These are phyloP conservation scores for Dunaliella primolecta DNA, from an alignment of 139 green algal species.

Conservation along the genomic window DNA sequence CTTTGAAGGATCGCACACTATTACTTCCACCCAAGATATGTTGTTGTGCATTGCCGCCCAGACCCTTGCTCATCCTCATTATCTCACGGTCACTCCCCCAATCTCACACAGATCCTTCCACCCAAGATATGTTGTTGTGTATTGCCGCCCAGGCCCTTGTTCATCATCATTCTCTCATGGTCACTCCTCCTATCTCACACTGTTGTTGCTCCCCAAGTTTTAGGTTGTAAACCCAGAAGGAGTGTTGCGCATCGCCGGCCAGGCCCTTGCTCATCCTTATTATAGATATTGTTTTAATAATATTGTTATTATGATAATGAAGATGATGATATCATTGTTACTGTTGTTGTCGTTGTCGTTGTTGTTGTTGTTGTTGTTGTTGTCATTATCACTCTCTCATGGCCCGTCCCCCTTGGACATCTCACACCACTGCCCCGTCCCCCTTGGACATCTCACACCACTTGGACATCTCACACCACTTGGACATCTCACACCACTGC, in stretches of 20 bases:
- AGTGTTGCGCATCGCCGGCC: slow-evolving; percentile 1
- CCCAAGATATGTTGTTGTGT: slow-evolving; percentile 11
- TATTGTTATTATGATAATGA: no score
- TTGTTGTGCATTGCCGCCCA: slow-evolving; percentile 5
- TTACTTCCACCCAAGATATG: slow-evolving; percentile 7
- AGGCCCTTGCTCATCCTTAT: neutral
- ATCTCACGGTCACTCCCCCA: slow-evolving; percentile 5
- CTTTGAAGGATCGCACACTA: no score
- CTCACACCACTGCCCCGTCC: no score
- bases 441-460: no score
- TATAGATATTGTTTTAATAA: no score
- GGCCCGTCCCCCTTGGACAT: slow-evolving; percentile 5
- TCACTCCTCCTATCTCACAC: slow-evolving; percentile 1
- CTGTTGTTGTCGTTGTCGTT: no score
- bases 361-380: no score
- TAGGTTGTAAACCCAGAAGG: slow-evolving; percentile 35
- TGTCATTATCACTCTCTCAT: neutral
- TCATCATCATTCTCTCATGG: neutral
- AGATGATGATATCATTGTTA: no score
- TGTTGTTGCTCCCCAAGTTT: no score
- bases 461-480: no score
- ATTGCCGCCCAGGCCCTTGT: neutral
- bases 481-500: no score
- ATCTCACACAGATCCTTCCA: slow-evolving; percentile 35
- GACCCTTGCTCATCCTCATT: neutral